phyloP scores from a whole-genome alignment of 2,329 filamentous ascomycete genomes.

The Drechslerella dactyloides region DNA sequence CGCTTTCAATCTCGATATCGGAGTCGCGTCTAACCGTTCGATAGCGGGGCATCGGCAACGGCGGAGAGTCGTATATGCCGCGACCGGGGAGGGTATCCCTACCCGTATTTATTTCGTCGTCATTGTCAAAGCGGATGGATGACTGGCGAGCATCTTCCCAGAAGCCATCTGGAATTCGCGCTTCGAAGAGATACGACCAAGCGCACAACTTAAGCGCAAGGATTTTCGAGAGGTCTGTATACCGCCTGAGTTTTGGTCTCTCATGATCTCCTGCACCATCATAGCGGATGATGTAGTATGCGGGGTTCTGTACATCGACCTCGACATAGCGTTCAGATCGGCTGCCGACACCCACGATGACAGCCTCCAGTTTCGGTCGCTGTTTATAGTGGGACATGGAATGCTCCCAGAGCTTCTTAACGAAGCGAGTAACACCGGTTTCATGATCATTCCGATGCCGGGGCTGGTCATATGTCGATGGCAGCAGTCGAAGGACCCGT shows the following conservation, averaged over 20 bases:
- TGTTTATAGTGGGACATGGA: constrained; percentile 7
- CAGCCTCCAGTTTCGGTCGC: constrained; percentile 5
- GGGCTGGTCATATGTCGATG: not conserved
- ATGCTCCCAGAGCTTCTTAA: constrained; percentile 9
- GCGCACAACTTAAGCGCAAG: not conserved
- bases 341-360: not conserved
- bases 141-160: constrained; percentile 5
- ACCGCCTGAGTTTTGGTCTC: not conserved
- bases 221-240: constrained; percentile 7
- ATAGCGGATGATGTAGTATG: constrained; percentile 9
- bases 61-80: not conserved
- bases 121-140: too few species aligned
- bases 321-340: not conserved
- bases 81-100: too few species aligned
- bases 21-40: not conserved
- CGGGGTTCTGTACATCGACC: not conserved
- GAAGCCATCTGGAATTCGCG: not conserved
- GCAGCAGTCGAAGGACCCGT: constrained; percentile 5
- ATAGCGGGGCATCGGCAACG: not conserved
- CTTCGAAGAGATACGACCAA: constrained; percentile 14
- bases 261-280: not conserved
- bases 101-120: too few species aligned
- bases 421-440: not conserved
- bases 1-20: not conserved
- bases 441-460: not conserved